These are phyloP conservation scores for Canavalia gladiata DNA, from an alignment of 306 rosid species.

Conservation along the genomic window DNA sequence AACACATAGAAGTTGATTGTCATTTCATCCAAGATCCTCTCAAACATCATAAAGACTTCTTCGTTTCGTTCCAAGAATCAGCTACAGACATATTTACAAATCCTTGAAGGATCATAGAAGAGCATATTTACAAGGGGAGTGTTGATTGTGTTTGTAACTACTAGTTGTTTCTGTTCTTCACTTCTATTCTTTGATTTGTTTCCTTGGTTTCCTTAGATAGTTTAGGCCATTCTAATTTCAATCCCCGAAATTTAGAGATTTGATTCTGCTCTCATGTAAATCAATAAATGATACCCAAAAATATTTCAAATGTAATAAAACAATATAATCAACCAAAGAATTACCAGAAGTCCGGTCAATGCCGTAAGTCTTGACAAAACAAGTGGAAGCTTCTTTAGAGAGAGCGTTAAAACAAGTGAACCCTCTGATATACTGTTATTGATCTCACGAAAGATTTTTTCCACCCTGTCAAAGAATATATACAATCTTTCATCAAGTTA, in stretches of 20 bases:
- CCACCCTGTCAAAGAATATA: conserved; percentile 74
- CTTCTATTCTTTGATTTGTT: not conserved
- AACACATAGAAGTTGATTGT: no score
- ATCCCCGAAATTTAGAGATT: not conserved
- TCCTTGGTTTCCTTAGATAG: not conserved
- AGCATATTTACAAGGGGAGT: conserved; percentile 2
- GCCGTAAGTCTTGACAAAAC: conserved; percentile 89
- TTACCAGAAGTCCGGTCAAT: conserved; percentile 95
- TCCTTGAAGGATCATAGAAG: not conserved
- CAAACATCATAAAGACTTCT: no score
- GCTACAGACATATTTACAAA: not conserved
- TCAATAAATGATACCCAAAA: not conserved
- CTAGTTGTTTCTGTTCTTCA: not conserved
- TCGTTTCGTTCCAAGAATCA: not conserved
- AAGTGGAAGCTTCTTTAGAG: conserved; percentile 73
- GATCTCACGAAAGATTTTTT: conserved; percentile 87
- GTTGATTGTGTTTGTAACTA: not conserved
- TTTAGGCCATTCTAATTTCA: not conserved
- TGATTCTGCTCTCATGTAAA: not conserved
- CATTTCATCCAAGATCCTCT: no score
- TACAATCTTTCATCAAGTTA: conserved; percentile 30
- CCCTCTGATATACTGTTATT: conserved; percentile 71
- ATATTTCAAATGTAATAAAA: not conserved
- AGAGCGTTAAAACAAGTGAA: conserved; percentile 78
- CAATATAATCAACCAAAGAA: conserved; percentile 29